Base-by-base conservation (phyloP, 1,284 basidiomycete species). In the Boletus smithii region DNA sequence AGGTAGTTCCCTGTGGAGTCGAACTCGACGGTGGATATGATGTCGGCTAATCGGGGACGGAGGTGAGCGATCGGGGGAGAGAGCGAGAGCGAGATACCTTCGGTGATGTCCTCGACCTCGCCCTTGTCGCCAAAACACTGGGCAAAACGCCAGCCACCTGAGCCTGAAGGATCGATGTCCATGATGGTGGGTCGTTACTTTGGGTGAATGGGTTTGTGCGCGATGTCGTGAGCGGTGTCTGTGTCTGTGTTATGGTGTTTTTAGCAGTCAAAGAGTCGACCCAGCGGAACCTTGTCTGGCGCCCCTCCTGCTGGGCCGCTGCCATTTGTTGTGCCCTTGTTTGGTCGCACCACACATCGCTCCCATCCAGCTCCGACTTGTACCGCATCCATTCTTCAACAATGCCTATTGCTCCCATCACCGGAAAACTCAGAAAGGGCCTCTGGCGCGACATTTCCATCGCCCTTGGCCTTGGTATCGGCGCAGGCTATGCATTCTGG, bases 111-210 rank as follows among this genome's bases (percentile, higher is more conserved):
- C 69, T 99, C 97, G 24, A 99, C 95, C 69, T 99, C 91, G 60
- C 91, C 94, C 80, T 97, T 95, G 79, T 97, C 94, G 62, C 97
- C 97, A 69, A 99, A 99, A 75, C 97, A 99, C 70, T 99, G 97
- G 46, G 97, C 97, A 71, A 99, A 99, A 62, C 95, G 87, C 97
- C 97, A 99, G 65, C 87, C 87, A 59, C 86, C 87, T 67, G 85
- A 88, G 58, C 83, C 78, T 64, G 87, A 88, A 63, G 88, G 81
- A 74, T 95, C 92, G 64, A 84, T 80, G 57, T 85, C 83, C 81
- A 85, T 85, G 66, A 58, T 67, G 38, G 42, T 16, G 24, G 3
- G 49, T n/a, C n/a, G n/a, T n/a, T n/a, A n/a, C n/a, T 18, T 31
- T 33, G 46, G 34, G 26, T 38, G 49, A n/a, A n/a, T n/a, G n/a